Evolutionary conservation across 2,329 filamentous ascomycete species (phyloP).

Genomic region (Colletotrichum lupini): DNA sequence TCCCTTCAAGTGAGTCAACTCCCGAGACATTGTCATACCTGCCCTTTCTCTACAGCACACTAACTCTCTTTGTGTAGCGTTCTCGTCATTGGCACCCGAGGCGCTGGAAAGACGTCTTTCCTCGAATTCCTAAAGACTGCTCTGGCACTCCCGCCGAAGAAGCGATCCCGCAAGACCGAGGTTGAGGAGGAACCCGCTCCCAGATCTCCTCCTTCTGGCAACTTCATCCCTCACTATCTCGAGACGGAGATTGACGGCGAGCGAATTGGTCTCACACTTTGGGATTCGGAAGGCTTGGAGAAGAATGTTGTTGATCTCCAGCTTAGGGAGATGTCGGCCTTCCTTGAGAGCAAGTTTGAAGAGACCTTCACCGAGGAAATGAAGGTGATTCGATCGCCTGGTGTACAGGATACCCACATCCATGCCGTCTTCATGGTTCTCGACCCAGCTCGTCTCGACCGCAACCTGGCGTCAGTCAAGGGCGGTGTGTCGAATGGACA

Average conservation of each 20-base stretch:
- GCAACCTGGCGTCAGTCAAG: constrained; percentile 78
- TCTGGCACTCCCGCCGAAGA: constrained; percentile 83
- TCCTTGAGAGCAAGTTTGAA: constrained; percentile 98
- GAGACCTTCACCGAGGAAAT: constrained; percentile 98
- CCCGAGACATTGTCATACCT: constrained; percentile 4
- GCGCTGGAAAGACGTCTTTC: constrained; percentile 95
- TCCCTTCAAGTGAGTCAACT: constrained; percentile 90
- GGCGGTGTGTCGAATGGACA: constrained; percentile 61
- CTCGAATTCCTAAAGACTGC: constrained; percentile 93
- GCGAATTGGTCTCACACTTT: constrained; percentile 90
- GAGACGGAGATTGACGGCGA: constrained; percentile 96
- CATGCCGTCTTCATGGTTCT: constrained; percentile 94
- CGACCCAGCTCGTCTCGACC: constrained; percentile 86
- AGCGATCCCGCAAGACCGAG: constrained; percentile 67
- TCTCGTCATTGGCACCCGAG: constrained; percentile 87
- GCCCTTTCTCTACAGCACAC: neutral
- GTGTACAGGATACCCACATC: constrained; percentile 95
- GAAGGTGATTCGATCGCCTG: constrained; percentile 94
- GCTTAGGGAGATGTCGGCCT: constrained; percentile 88
- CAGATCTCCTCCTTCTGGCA: constrained; percentile 61
- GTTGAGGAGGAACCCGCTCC: constrained; percentile 66
- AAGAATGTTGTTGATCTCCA: constrained; percentile 96
- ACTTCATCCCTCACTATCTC: constrained; percentile 88
- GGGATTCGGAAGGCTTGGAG: constrained; percentile 96
- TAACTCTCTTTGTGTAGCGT: constrained; percentile 67